These are phyloP conservation scores for Thielaviopsis populi DNA, from an alignment of 2,329 filamentous ascomycete species.

Conservation along the genomic window DNA sequence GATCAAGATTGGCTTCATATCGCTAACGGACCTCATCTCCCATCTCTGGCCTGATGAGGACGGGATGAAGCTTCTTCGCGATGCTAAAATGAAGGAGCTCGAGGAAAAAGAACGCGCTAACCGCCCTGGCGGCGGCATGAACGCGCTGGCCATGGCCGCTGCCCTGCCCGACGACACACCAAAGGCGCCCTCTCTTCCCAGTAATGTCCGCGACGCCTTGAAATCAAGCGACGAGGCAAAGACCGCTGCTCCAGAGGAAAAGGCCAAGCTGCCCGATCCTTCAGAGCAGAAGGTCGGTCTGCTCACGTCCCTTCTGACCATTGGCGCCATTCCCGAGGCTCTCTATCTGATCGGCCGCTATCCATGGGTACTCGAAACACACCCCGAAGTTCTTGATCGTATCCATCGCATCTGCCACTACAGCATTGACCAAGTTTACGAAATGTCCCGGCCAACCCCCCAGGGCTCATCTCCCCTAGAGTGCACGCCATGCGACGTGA, in stretches of 20 bases:
- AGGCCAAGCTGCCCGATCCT: constrained; percentile 49
- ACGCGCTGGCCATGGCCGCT: constrained; percentile 76
- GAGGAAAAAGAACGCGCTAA: constrained; percentile 60
- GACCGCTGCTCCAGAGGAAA: constrained; percentile 31
- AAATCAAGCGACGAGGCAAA: constrained; percentile 14
- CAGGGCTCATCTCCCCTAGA: background rate
- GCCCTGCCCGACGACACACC: constrained; percentile 71
- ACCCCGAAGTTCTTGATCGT: constrained; percentile 62
- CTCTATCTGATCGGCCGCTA: constrained; percentile 85
- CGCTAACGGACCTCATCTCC: constrained; percentile 75
- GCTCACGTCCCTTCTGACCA: constrained; percentile 70
- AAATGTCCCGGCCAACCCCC: constrained; percentile 17
- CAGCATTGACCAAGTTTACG: constrained; percentile 59
- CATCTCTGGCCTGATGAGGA: constrained; percentile 80
- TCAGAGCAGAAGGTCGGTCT: constrained; percentile 78
- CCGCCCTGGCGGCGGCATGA: constrained; percentile 56
- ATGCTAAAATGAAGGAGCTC: constrained; percentile 58
- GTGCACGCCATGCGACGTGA: constrained; percentile 18
- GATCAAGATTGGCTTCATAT: constrained; percentile 95
- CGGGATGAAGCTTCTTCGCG: constrained; percentile 60
- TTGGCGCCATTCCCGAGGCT: constrained; percentile 84
- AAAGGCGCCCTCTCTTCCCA: constrained; percentile 26
- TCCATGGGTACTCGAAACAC: constrained; percentile 78
- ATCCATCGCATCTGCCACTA: constrained; percentile 77
- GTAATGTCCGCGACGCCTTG: constrained; percentile 30